phyloP scores from a whole-genome alignment of 345 rosid genomes.

The Rhizophora mangle region DNA sequence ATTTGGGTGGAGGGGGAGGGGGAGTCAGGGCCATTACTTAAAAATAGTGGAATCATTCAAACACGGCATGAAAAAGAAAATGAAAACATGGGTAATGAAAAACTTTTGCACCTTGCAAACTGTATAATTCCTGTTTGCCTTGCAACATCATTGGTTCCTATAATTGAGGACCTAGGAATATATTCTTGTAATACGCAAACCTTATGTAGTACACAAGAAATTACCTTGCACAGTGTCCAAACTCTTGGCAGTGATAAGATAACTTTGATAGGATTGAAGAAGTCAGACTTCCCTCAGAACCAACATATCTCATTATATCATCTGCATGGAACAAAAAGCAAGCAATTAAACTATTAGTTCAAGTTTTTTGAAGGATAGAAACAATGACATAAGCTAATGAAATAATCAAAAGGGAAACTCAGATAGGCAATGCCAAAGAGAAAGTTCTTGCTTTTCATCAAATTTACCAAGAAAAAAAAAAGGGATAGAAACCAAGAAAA shows the following conservation, averaged over 20 bases:
- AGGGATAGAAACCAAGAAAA: not conserved
- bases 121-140: not conserved
- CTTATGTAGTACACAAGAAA: constrained; percentile 5
- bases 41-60: not conserved
- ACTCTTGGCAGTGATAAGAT: constrained; percentile 60
- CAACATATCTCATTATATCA: constrained; percentile 45
- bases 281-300: constrained; percentile 39
- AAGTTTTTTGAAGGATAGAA: constrained; percentile 1
- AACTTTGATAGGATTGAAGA: constrained; percentile 39
- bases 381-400: not conserved
- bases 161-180: not conserved
- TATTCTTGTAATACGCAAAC: constrained; percentile 4
- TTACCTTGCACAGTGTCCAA: constrained; percentile 57
- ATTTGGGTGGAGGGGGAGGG: too few relatives aligned
- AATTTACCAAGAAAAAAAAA: not conserved
- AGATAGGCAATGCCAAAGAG: not conserved
- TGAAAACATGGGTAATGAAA: not conserved
- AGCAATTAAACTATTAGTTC: not conserved
- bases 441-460: not conserved
- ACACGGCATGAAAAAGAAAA: constrained; percentile 4
- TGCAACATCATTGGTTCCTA: constrained; percentile 8
- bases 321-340: constrained; percentile 36
- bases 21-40: too few relatives aligned
- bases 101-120: not conserved
- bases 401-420: not conserved